These are phyloP conservation scores for Friedmanniomyces simplex DNA, from an alignment of 495 filamentous ascomycete genomes.

Conservation along the genomic window DNA sequence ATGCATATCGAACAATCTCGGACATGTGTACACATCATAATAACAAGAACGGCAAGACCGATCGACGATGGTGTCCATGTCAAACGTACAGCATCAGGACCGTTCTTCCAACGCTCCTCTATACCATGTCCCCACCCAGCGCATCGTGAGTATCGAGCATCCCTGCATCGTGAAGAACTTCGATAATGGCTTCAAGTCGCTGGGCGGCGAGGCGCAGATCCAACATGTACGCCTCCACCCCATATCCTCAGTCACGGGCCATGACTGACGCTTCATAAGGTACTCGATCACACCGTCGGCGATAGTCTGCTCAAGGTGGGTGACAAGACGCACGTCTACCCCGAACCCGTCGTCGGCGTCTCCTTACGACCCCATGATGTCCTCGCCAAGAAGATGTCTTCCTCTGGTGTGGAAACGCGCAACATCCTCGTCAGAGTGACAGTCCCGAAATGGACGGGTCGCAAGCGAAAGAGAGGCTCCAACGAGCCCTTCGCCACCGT, in stretches of 20 bases:
- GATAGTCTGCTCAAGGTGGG: slow-evolving; percentile 4
- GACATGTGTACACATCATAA: too few species aligned
- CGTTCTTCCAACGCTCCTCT: neutral
- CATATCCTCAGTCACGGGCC: too few species aligned
- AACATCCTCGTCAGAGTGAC: slow-evolving; percentile 81
- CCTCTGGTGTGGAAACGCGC: slow-evolving; percentile 56
- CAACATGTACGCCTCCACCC: slow-evolving; percentile 57
- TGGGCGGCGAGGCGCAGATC: slow-evolving; percentile 58
- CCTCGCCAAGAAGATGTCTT: slow-evolving; percentile 61
- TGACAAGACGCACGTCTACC: neutral
- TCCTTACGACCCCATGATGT: slow-evolving; percentile 69
- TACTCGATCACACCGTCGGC: slow-evolving; percentile 11
- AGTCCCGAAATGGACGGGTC: slow-evolving; percentile 73
- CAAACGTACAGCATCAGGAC: neutral
- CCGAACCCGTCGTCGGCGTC: slow-evolving; percentile 40
- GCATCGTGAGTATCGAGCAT: slow-evolving; percentile 74
- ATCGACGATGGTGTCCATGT: neutral
- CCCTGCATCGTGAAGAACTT: slow-evolving; percentile 74
- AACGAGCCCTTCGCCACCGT: slow-evolving; percentile 45
- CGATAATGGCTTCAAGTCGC: slow-evolving; percentile 67
- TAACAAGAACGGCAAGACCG: too few species aligned
- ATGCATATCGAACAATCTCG: too few species aligned
- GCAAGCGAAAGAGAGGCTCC: slow-evolving; percentile 69
- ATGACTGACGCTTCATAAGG: slow-evolving; percentile 2
- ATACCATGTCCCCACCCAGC: slow-evolving; percentile 38